These are phyloP conservation scores for Dipodascus geniculatus DNA, from an alignment of 805 yeast genomes.

Conservation along the genomic window DNA sequence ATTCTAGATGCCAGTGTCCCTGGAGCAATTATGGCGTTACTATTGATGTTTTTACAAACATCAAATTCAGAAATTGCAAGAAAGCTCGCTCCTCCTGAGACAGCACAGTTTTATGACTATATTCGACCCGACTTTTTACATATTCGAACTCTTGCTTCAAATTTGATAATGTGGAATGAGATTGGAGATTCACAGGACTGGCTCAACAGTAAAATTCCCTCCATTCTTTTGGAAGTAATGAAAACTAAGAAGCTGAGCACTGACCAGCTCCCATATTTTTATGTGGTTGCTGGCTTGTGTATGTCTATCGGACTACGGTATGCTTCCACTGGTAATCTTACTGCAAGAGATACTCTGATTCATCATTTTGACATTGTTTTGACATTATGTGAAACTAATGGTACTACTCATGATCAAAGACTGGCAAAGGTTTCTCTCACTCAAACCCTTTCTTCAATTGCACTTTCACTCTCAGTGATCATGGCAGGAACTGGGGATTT, in stretches of 20 bases:
- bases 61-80: slow-evolving; percentile 47
- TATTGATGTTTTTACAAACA: slow-evolving; percentile 62
- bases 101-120: slow-evolving; percentile 49
- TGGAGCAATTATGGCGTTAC: slow-evolving; percentile 69
- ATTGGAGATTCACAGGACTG: slow-evolving; percentile 41
- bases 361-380: slow-evolving; percentile 42
- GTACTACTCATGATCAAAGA: slow-evolving; percentile 43
- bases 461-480: slow-evolving; percentile 55
- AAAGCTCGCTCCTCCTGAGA: slow-evolving; percentile 48
- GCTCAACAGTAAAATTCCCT: slow-evolving; percentile 50
- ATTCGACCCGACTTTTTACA: slow-evolving; percentile 69
- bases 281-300: slow-evolving; percentile 63
- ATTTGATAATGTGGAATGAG: slow-evolving; percentile 61
- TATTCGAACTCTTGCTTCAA: slow-evolving; percentile 49
- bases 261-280: slow-evolving; percentile 50
- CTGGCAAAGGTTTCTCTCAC: slow-evolving; percentile 43
- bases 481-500: slow-evolving; percentile 92
- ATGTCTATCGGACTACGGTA: slow-evolving; percentile 61
- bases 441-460: slow-evolving; percentile 45
- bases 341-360: slow-evolving; percentile 45
- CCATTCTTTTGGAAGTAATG: slow-evolving; percentile 26
- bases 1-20: slow-evolving; percentile 48
- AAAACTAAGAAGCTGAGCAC: slow-evolving; percentile 33
- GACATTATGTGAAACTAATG: slow-evolving; percentile 31
- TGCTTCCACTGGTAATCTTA: slow-evolving; percentile 54